phyloP scores from a whole-genome alignment of 805 yeast species.

The Blastobotrys mokoenaii region DNA sequence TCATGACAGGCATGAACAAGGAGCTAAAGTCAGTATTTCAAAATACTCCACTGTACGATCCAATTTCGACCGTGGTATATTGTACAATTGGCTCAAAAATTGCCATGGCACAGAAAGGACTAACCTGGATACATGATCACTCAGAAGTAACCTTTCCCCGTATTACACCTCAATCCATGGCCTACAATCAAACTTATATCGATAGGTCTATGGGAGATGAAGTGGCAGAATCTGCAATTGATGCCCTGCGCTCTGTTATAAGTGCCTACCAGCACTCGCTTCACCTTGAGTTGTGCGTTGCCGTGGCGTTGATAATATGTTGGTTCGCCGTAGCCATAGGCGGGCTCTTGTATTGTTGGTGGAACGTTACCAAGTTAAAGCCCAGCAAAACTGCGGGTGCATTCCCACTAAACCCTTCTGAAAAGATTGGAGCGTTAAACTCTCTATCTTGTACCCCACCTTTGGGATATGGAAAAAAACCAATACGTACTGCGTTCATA shows the following conservation, averaged over 20 bases:
- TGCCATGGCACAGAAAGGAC: slow-evolving; percentile 54
- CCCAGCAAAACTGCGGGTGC: too few relatives aligned
- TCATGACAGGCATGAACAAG: slow-evolving; percentile 50
- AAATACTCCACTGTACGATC: slow-evolving; percentile 54
- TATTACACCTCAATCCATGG: slow-evolving; percentile 19
- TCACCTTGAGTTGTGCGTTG: slow-evolving; percentile 10
- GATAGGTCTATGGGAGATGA: slow-evolving; percentile 1
- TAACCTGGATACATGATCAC: slow-evolving; percentile 68
- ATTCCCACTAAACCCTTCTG: too few relatives aligned
- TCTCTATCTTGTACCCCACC: too few relatives aligned
- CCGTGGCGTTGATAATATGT: slow-evolving; percentile 4
- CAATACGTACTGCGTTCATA: too few relatives aligned
- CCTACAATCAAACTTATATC: neutral
- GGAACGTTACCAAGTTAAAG: too few relatives aligned
- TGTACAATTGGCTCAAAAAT: slow-evolving; percentile 77
- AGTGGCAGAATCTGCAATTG: slow-evolving; percentile 1
- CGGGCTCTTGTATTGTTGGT: slow-evolving; percentile 8
- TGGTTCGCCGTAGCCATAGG: slow-evolving; percentile 11
- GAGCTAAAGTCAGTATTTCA: slow-evolving; percentile 56
- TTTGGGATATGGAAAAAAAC: too few relatives aligned
- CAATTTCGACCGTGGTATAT: slow-evolving; percentile 59
- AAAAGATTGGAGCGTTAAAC: too few relatives aligned
- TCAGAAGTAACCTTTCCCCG: slow-evolving; percentile 52
- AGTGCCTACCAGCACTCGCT: slow-evolving; percentile 6
- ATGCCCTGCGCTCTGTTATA: slow-evolving; percentile 6